Conservation (phyloP, 2,329 filamentous ascomycete species). For the Lojkania enalia region DNA sequence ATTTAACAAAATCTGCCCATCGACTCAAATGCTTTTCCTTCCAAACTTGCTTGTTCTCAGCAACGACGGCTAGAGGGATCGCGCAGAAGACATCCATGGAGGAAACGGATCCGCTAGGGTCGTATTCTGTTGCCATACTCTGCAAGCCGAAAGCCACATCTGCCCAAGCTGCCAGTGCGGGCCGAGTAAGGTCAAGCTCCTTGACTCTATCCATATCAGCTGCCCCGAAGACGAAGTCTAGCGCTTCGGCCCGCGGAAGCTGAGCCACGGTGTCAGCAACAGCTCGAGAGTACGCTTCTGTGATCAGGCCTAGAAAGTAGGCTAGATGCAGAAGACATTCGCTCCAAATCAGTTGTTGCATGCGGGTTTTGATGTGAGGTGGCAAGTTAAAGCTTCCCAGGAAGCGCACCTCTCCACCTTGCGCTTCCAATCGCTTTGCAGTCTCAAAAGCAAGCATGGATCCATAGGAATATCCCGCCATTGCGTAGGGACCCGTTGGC, state of each 20-base stretch:
- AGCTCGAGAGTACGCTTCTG: conserved; percentile 32
- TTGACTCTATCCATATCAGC: conserved; percentile 20
- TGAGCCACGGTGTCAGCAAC: conserved; percentile 16
- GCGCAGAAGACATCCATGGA: conserved; percentile 51
- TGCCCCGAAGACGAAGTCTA: conserved; percentile 23
- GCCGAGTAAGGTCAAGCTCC: conserved; percentile 37
- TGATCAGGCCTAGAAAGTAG: conserved; percentile 48
- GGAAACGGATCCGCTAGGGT: conserved; percentile 45
- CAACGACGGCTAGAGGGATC: conserved; percentile 36
- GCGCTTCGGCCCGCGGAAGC: conserved; percentile 15
- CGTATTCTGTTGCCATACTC: conserved; percentile 48
- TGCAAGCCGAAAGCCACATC: conserved; percentile 44
- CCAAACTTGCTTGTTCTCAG: conserved; percentile 37
- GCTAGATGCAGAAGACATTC: conserved; percentile 46
- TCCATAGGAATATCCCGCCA: conserved; percentile 58
- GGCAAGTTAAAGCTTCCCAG: conserved; percentile 54
- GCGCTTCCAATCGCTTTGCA: conserved; percentile 49
- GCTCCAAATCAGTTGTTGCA: conserved; percentile 47
- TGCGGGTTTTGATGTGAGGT: conserved; percentile 52
- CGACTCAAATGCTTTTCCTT: conserved; percentile 20
- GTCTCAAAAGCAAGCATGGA: conserved; percentile 57
- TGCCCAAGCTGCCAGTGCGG: conserved; percentile 40
- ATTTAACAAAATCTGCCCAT: conserved; percentile 22
- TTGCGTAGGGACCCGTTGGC: conserved; percentile 55
- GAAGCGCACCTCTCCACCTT: conserved; percentile 47